These are phyloP conservation scores for Schwanniomyces pseudopolymorphus DNA, from an alignment of 805 yeast genomes.

Conservation along the genomic window DNA sequence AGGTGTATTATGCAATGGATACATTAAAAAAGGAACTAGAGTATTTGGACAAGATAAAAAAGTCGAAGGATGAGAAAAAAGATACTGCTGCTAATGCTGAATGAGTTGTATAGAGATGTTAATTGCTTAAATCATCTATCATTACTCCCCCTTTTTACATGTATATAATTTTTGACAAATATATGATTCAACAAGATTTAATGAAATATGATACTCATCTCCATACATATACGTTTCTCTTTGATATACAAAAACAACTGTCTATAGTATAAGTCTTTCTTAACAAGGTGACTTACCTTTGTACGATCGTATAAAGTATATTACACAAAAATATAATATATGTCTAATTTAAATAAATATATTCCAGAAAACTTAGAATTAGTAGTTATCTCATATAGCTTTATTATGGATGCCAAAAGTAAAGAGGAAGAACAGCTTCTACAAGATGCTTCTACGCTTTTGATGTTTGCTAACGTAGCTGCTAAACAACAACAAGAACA, in stretches of 20 bases:
- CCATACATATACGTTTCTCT: no score
- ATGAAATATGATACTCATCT: neutral
- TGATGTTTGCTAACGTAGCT: constrained; percentile 59
- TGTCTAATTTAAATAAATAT: neutral
- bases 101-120: neutral
- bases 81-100: neutral
- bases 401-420: constrained; percentile 1
- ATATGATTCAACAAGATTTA: neutral
- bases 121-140: neutral
- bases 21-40: constrained; percentile 78
- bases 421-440: constrained; percentile 41
- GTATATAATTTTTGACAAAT: neutral
- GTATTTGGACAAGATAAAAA: constrained; percentile 46
- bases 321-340: neutral
- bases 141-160: neutral
- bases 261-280: no score
- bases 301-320: neutral
- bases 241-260: no score
- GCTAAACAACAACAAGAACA: constrained; percentile 40
- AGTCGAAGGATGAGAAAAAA: constrained; percentile 20
- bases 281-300: neutral
- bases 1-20: constrained; percentile 93
- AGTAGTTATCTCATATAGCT: neutral
- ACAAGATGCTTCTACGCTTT: constrained; percentile 61
- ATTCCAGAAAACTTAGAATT: neutral